Evolutionary conservation across 1,284 basidiomycete species (phyloP).

Genomic region (Hemileia vastatrix): DNA sequence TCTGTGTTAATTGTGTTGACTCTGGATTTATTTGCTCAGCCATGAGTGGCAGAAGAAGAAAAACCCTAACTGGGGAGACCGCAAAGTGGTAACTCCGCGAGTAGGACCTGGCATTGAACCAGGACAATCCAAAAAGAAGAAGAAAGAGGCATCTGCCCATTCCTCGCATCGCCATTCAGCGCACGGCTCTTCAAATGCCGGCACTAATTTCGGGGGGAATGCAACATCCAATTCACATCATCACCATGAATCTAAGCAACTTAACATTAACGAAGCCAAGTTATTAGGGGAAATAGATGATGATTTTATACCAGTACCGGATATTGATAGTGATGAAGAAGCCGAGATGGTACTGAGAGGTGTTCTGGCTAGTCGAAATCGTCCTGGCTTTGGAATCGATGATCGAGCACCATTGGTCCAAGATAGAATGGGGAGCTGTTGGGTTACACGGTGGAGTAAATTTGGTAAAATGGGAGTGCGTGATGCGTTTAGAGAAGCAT

Average conservation of each 20-base stretch:
- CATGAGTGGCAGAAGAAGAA: slow-evolving; percentile 85
- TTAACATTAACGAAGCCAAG: slow-evolving; percentile 8
- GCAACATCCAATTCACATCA: background rate
- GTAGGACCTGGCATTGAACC: slow-evolving; percentile 17
- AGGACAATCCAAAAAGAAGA: slow-evolving; percentile 19
- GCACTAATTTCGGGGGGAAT: background rate
- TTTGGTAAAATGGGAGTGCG: slow-evolving; percentile 13
- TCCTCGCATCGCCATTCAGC: background rate
- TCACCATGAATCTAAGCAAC: background rate
- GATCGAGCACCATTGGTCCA: background rate
- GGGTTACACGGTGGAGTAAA: slow-evolving; percentile 7
- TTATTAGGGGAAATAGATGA: slow-evolving; percentile 12
- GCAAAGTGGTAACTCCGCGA: slow-evolving; percentile 16
- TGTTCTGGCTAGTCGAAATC: slow-evolving; percentile 2
- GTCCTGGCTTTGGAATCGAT: no score
- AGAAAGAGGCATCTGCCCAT: slow-evolving; percentile 3
- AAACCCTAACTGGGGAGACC: slow-evolving; percentile 61
- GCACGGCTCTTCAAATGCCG: background rate
- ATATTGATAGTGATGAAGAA: slow-evolving; percentile 7
- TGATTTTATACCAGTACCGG: slow-evolving; percentile 9
- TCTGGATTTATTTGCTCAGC: background rate
- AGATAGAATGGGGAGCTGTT: background rate
- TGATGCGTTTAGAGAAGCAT: slow-evolving; percentile 9
- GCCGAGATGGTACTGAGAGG: slow-evolving; percentile 8
- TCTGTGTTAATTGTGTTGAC: background rate